These are phyloP conservation scores for Pestalotiopsis sp. DNA, from an alignment of 2,329 filamentous ascomycete genomes.

Conservation along the genomic window DNA sequence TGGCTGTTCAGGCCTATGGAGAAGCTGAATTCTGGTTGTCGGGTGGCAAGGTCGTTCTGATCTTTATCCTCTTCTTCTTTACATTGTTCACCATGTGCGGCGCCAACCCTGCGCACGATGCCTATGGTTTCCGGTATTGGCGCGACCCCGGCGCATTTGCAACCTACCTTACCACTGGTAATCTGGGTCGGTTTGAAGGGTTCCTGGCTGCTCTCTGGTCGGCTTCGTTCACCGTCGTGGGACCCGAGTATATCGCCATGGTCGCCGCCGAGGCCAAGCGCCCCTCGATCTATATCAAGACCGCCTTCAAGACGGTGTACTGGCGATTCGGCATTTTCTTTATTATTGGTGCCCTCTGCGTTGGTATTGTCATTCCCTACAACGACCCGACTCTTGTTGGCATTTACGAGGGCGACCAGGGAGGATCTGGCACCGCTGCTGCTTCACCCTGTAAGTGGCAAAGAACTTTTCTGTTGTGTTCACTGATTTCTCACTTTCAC, in stretches of 20 bases:
- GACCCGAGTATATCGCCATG: constrained; percentile 59
- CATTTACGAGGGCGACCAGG: constrained; percentile 26
- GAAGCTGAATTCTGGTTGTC: constrained; percentile 49
- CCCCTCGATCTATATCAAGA: constrained; percentile 57
- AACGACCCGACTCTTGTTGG: constrained; percentile 58
- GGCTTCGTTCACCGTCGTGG: constrained; percentile 59
- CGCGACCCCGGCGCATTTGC: constrained; percentile 56
- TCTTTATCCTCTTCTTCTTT: constrained; percentile 33
- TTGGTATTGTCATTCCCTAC: constrained; percentile 64
- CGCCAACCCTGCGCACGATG: constrained; percentile 42
- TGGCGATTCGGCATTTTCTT: constrained; percentile 66
- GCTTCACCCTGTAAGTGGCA: constrained; percentile 44
- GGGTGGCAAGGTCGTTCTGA: constrained; percentile 39
- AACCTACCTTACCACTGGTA: constrained; percentile 48
- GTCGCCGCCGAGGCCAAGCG: constrained; percentile 52
- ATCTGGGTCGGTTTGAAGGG: constrained; percentile 61
- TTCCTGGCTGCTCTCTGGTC: constrained; percentile 59
- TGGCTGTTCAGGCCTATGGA: constrained; percentile 45
- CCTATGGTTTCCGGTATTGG: constrained; percentile 40
- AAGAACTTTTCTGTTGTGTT: background rate
- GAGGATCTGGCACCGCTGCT: constrained; percentile 37
- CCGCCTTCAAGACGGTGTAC: constrained; percentile 65
- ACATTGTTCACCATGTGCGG: constrained; percentile 48
- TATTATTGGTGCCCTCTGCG: constrained; percentile 61
- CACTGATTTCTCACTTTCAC: background rate